Conservation (phyloP, 164 flowering plant genomes). For the Vitis cinerea region DNA sequence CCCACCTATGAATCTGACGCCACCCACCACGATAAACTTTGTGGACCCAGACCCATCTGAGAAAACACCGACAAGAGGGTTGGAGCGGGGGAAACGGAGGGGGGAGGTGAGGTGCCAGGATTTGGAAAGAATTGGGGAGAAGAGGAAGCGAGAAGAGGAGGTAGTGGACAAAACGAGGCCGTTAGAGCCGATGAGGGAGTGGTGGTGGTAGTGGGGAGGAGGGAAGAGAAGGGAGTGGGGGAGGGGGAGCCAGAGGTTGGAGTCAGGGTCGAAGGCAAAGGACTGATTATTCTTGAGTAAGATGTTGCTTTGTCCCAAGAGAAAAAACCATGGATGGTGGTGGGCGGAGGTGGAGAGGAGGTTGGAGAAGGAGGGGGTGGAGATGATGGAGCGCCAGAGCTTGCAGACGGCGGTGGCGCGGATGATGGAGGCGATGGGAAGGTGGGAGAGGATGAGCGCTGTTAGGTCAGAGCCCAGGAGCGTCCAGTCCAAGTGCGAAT, state of each 20-base stretch:
- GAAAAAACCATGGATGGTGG: constrained; percentile 60
- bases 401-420: constrained; percentile 59
- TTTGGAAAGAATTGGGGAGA: constrained; percentile 31
- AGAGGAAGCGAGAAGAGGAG: constrained; percentile 34
- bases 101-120: constrained; percentile 48
- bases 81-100: constrained; percentile 42
- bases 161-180: constrained; percentile 52
- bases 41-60: constrained; percentile 9
- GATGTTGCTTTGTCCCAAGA: constrained; percentile 57
- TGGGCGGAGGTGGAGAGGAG: constrained; percentile 21
- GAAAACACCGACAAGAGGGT: constrained; percentile 61
- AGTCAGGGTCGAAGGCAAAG: constrained; percentile 68
- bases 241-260: constrained; percentile 51
- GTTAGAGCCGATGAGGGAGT: constrained; percentile 39
- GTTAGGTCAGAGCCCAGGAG: constrained; percentile 44
- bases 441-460: constrained; percentile 54
- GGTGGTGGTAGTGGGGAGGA: constrained; percentile 20
- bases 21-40: constrained; percentile 62
- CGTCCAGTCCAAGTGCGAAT: too few relatives aligned
- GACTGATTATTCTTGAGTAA: constrained; percentile 54
- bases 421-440: constrained; percentile 56
- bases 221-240: constrained; percentile 24
- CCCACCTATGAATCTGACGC: constrained; percentile 52
- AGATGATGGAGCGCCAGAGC: constrained; percentile 46
- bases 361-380: constrained; percentile 33